Base-by-base conservation (phyloP, 2,329 filamentous ascomycete species). In the Myrmaecium sp. region DNA sequence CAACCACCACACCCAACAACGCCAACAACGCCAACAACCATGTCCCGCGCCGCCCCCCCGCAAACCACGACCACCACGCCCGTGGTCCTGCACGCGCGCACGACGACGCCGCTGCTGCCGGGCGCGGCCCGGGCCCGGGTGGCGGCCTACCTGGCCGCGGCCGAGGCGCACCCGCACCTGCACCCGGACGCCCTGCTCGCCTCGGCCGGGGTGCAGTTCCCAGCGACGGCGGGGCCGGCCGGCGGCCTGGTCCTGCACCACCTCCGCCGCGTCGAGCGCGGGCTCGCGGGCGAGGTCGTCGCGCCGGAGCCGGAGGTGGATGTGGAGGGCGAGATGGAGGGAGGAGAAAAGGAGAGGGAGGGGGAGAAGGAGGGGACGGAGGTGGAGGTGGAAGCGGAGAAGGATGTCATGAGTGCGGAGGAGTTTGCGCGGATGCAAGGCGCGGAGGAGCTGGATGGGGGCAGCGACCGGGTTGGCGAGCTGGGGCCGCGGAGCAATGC, bases 241-340 rank as follows among this genome's bases (percentile, higher is more conserved):
- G 58, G 60, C 22, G 55, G 58, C 5, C 47, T 66, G n/a, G 50
- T 57, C 9, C 49, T 69, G 27, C 60, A 65, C 40, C 62, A 66
- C 37, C 42, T 69, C 23, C 50, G 57, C 19, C 54, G 65, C 25
- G 57, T 69, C 6, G 60, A 62, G 34, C 56, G 57, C 5, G 64
- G 64, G 0, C 36, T 69, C 31, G 42, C 50, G 12, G 65, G 65
- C 13, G 63, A 68, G 43, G 54, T 51, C 33, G 40, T 66, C 14
- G 58, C 49, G 35, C 49, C 49, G 0, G 57, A 60, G 29, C 42
- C 54, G 6, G 30, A 33, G 15, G 24, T 30, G 34, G 12, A 33
- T 23, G 25, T 33, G 26, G 33, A 32, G 12, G 31, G 23, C n/a
- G 17, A 22, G 20, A 15, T 31, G 21, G 28, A 30, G 4, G 31